phyloP scores from a whole-genome alignment of 164 flowering plant genomes.

The Berberis vulgaris region DNA sequence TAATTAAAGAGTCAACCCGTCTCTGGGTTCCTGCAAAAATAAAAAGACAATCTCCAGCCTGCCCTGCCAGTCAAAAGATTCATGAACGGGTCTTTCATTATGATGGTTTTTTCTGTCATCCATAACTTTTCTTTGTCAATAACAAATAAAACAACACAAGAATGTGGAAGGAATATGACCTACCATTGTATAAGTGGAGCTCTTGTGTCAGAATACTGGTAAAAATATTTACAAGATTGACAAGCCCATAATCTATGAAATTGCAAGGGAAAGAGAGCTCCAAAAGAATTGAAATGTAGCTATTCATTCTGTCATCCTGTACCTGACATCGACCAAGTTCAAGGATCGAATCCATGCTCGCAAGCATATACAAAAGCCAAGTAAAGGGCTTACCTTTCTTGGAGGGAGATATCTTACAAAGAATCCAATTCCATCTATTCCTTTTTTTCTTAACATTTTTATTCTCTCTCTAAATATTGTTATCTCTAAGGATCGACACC shows the following conservation, averaged over 20 bases:
- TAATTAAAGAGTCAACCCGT: too few relatives aligned
- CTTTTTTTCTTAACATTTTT: slow-evolving; percentile 1
- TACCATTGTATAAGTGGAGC: slow-evolving; percentile 3
- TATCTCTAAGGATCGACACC: slow-evolving; percentile 20
- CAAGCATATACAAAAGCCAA: slow-evolving; percentile 3
- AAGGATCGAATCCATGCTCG: slow-evolving; percentile 5
- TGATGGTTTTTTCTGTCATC: not conserved
- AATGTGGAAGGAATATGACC: not conserved
- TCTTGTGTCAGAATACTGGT: not conserved
- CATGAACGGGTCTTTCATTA: too few relatives aligned
- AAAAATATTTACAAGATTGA: slow-evolving; percentile 21
- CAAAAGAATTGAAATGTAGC: slow-evolving; percentile 18
- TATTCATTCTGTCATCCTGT: slow-evolving; percentile 12
- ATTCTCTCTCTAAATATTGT: slow-evolving; percentile 1
- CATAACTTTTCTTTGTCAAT: not conserved
- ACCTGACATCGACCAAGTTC: slow-evolving; percentile 5
- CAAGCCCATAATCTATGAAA: not conserved
- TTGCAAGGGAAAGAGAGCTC: slow-evolving; percentile 6
- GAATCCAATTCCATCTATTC: slow-evolving; percentile 7
- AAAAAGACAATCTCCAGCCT: too few relatives aligned
- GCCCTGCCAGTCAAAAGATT: too few relatives aligned
- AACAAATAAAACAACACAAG: not conserved
- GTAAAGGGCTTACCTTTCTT: not conserved
- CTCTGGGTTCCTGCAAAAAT: too few relatives aligned
- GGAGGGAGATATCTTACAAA: slow-evolving; percentile 11